These are phyloP conservation scores for Fusarium compactum DNA, from an alignment of 2,329 filamentous ascomycete genomes.

Conservation along the genomic window DNA sequence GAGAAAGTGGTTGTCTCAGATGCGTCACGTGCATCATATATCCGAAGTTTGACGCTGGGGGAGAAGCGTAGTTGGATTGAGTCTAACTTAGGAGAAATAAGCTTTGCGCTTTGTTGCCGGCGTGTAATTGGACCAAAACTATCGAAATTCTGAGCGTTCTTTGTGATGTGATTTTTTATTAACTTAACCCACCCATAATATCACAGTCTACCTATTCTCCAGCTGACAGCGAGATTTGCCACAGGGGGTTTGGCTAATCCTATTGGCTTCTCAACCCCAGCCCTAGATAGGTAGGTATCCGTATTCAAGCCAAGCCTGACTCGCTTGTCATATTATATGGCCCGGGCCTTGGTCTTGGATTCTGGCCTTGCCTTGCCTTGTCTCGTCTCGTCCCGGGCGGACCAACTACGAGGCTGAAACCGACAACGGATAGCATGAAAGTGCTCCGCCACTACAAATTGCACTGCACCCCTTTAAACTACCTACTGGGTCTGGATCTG, in stretches of 20 bases:
- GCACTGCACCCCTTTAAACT: slow-evolving; percentile 7
- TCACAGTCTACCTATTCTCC: slow-evolving; percentile 19
- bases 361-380: background rate
- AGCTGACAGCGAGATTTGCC: slow-evolving; percentile 33
- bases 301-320: slow-evolving; percentile 25
- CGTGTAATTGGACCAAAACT: slow-evolving; percentile 3
- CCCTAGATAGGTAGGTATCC: slow-evolving; percentile 27
- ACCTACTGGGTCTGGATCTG: background rate
- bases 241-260: slow-evolving; percentile 28
- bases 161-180: slow-evolving; percentile 1
- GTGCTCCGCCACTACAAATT: slow-evolving; percentile 26
- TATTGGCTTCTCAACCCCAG: slow-evolving; percentile 35
- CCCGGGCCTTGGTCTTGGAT: slow-evolving; percentile 8
- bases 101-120: slow-evolving; percentile 9
- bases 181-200: slow-evolving; percentile 19
- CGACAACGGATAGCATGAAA: slow-evolving; percentile 35
- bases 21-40: slow-evolving; percentile 24
- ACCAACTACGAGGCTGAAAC: slow-evolving; percentile 41
- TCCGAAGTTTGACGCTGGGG: slow-evolving; percentile 1
- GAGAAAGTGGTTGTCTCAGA: slow-evolving; percentile 22
- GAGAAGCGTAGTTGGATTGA: background rate
- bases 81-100: slow-evolving; percentile 6
- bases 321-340: slow-evolving; percentile 39
- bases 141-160: slow-evolving; percentile 1
- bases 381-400: slow-evolving; percentile 32